Base-by-base conservation (phyloP, 257 asterid species). In the Dorcoceras hygrometricum region DNA sequence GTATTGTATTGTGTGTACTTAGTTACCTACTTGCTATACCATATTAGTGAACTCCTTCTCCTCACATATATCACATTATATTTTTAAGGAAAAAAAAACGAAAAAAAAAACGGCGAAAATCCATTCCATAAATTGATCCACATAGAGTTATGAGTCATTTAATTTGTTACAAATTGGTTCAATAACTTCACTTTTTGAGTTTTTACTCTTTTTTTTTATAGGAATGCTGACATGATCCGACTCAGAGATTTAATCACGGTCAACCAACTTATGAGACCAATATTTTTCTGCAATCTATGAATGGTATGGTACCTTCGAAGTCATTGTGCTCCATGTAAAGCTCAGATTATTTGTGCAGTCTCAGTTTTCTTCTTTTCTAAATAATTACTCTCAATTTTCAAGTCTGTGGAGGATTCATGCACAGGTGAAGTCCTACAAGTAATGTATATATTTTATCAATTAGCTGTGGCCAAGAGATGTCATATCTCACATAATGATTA, bases 401-500 rank as follows among this genome's bases (percentile, higher is more conserved):
- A 43, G 6, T 12, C 19, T 0, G 2, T 14, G 51, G 6, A 14
- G 51, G 51, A 14, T 43, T 43, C 19, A 43, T 43, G 51, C 5
- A 43, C 19, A 14, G 19, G 6, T 43, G 1, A 14, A 43, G 19
- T 43, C 51, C 19, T 14, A 43, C 51, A 14, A 36, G 18, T 9
- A 11, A 11, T 36, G 48, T 36, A 36, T 11, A 36, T 11, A 34
- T 34, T 34, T 31, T 8, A 36, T 36, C 48, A 36, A 36, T 36
- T 6, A n/a, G 18, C 18, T 36, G 72, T 39, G 39, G 69, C 72
- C 68, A 57, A 71, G 39, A 8, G 6, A 46, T 78, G 68, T 73
- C 43, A 76, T 65, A 73, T 73, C 57, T 69, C 74, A 66, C 74
- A 46, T 70, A 58, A 74, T 57, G 43, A 63, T 62, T 68, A 66